These are phyloP conservation scores for Phylloporus sp. DNA, from an alignment of 768 basidiomycete species.

Conservation along the genomic window DNA sequence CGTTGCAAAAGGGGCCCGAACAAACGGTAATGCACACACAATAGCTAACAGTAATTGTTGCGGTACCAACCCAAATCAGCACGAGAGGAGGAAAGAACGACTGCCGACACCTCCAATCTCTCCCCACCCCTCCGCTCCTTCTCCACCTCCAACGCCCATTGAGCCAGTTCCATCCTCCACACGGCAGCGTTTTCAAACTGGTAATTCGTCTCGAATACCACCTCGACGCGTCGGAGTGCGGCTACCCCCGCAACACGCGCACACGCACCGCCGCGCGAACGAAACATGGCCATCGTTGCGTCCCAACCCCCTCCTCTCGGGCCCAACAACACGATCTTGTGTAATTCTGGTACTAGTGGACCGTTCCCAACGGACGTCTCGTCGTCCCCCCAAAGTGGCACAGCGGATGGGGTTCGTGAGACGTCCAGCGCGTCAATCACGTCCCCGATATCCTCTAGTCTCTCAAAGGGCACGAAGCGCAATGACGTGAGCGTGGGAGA, in stretches of 20 bases:
- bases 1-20: no score
- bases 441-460: constrained; percentile 9
- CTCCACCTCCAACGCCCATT: no score
- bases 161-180: no score
- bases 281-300: constrained; percentile 6
- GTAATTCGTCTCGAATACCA: no score
- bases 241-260: constrained; percentile 1
- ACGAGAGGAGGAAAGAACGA: no score
- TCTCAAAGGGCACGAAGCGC: constrained; percentile 10
- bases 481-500: constrained; percentile 10
- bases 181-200: no score
- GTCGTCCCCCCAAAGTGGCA: background rate
- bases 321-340: constrained; percentile 13
- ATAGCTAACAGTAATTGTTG: no score
- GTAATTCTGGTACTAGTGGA: constrained; percentile 5
- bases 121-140: no score
- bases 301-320: constrained; percentile 8
- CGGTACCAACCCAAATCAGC: no score
- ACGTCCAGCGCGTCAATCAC: constrained; percentile 7
- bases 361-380: background rate
- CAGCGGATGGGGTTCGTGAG: background rate
- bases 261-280: constrained; percentile 4
- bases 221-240: constrained; percentile 5
- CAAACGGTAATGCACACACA: no score
- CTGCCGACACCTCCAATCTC: no score